Evolutionary conservation across 2,329 filamentous ascomycete species (phyloP), one percentile per base, ranked within the genome.

Genomic region (Diplodia seriata): DNA sequence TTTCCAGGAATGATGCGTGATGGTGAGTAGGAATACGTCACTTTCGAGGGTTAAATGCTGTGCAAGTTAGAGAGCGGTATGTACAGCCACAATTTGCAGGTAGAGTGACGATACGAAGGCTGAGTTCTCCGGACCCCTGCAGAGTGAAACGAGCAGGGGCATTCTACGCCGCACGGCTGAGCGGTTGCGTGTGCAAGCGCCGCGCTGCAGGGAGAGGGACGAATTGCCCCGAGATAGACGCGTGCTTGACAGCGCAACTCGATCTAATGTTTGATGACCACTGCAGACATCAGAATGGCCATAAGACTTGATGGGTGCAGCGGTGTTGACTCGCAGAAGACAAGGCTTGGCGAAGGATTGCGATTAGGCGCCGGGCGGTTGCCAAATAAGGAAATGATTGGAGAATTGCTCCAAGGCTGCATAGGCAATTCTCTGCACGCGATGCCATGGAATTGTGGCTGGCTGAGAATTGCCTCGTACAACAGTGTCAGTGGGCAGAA

Each of bases 91-190:
- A 38, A 38, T 36, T 12, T 4, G 29, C 14, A 29, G 18, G 43
- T 49, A 38, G 9, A n/a, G 26, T n/a, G 57, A 31, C 4, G 9
- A n/a, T 33, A 33, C 15, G 18, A 29, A 38, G 54, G 31, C n/a
- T 38, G 36, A 59, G 36, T 29, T n/a, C 4, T 12, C n/a, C 6
- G 3, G 55, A 29, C 20, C 36, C 38, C n/a, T 43, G 43, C 15
- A 49, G 7, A 33, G 18, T 31, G 8, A 50, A 62, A 15, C 31
- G 29, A 11, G 26, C 1, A 12, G 7, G 31, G 8, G 59, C 3
- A 2, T 51, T 31, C 59, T 31, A 38, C 29, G 59, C 47, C 47
- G 47, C 59, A 51, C 47, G n/a, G 47, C 47, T 40, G 18, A 33
- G 59, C 43, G 50, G 12, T 31, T 47, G 47, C 29, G 40, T 38